Evolutionary conservation across 2,329 filamentous ascomycete genomes (phyloP).

Genomic region (Fusarium zealandicum): DNA sequence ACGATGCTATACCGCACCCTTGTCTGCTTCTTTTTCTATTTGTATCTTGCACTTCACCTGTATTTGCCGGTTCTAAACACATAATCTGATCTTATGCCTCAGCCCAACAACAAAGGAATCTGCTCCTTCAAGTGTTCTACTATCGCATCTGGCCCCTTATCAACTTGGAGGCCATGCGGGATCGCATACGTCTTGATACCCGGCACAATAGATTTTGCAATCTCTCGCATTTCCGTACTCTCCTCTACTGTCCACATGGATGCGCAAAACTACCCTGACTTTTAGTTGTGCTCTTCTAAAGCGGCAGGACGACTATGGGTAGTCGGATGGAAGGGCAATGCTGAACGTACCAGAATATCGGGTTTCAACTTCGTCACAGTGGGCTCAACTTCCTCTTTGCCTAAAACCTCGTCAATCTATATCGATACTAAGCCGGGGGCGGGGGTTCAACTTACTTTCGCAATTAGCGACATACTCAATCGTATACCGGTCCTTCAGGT

Average conservation of each 20-base stretch:
- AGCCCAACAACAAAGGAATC: constrained; percentile 44
- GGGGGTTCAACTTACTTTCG: constrained; percentile 26
- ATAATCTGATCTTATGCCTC: not conserved
- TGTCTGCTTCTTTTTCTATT: too few species aligned
- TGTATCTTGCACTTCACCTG: too few species aligned
- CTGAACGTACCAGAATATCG: constrained; percentile 37
- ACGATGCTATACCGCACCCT: too few species aligned
- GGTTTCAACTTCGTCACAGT: constrained; percentile 52
- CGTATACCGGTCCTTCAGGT: constrained; percentile 67
- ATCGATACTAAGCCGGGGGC: not conserved
- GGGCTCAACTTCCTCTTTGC: constrained; percentile 61
- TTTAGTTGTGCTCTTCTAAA: too few species aligned
- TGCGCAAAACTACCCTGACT: constrained; percentile 60
- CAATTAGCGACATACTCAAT: constrained; percentile 70
- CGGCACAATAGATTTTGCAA: constrained; percentile 53
- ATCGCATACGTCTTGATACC: constrained; percentile 60
- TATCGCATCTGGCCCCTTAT: constrained; percentile 60
- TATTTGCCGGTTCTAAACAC: too few species aligned
- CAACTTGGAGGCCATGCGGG: constrained; percentile 60
- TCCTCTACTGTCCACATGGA: constrained; percentile 60
- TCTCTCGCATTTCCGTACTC: constrained; percentile 52
- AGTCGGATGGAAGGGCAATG: not conserved
- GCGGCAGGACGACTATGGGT: not conserved
- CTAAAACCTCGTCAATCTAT: constrained; percentile 55
- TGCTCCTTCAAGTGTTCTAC: constrained; percentile 58